Base-by-base conservation (phyloP, 2,329 filamentous ascomycete genomes). In the Cyphellophora europaea region DNA sequence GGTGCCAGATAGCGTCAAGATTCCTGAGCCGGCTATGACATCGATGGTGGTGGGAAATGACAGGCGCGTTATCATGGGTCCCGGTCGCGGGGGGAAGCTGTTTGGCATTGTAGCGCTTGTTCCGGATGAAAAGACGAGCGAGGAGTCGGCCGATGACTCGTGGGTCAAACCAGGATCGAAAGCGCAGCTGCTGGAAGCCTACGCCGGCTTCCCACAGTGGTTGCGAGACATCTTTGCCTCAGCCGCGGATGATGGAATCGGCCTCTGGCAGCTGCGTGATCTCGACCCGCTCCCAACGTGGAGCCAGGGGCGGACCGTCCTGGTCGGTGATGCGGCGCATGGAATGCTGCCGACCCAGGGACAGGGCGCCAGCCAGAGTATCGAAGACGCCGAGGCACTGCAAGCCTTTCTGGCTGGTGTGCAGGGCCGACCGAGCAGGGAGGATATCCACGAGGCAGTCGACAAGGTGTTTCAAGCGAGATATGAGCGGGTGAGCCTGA, bases 11-110 rank as follows among this genome's bases (percentile, higher is more conserved):
- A n/a, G n/a, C n/a, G n/a, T n/a, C n/a, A n/a, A n/a, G n/a, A n/a
- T n/a, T n/a, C n/a, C 60, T n/a, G 39, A 47, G 11, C 49, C 58
- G 4, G 53, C 61, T 1, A 55, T 53, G 33, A 69, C 65, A 2
- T 62, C 61, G 1, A 68, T 69, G 65, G 50, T 69, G 2, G 50
- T 68, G 37, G 63, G 56, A 0, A 58, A 65, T 18, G 53, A 61
- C 17, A 49, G 55, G 13, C 51, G 62, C 11, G 42, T 65, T n/a
- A 57, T 69, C 21, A 66, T 67, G 61, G 65, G 64, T 2, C 65
- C 65, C 2, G 62, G 57, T 1, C 49, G 65, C 5, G 49, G 58
- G 11, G 59, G 58, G 0, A 49, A 56, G 3, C 43, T 67, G 0
- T 66, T 61, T 40, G 59, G 64, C 23, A 53, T 69, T 23, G 59